phyloP scores from a whole-genome alignment of 257 asterid species.

The Paulownia fortunei region DNA sequence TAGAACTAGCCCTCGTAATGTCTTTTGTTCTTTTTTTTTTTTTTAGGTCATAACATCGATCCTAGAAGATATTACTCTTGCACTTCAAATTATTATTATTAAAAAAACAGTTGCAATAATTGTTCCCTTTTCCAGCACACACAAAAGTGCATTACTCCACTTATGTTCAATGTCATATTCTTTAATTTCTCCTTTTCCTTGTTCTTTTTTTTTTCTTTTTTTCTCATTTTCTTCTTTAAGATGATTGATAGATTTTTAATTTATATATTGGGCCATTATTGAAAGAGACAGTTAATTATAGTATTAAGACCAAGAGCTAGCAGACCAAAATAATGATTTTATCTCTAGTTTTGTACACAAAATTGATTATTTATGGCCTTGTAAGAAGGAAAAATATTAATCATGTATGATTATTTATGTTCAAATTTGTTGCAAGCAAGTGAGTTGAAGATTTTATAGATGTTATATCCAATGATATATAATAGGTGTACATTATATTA shows the following conservation, averaged over 20 bases:
- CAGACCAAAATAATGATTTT: background rate
- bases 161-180: background rate
- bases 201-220: background rate
- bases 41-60: too few species aligned
- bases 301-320: background rate
- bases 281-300: background rate
- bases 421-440: too few species aligned
- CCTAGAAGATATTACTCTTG: background rate
- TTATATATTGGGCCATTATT: background rate
- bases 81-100: background rate
- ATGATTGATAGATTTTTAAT: background rate
- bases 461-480: too few species aligned
- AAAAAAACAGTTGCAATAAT: background rate
- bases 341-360: background rate
- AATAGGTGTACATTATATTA: too few species aligned
- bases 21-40: too few species aligned
- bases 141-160: background rate
- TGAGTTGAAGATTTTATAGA: too few species aligned
- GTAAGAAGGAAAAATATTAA: background rate
- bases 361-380: background rate
- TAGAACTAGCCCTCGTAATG: too few species aligned
- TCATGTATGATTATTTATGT: too few species aligned
- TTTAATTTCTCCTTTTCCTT: background rate
- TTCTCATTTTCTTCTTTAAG: background rate
- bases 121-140: slow-evolving; percentile 8